These are phyloP conservation scores for Phytophthora sp. DNA, from an alignment of 352 stramenopile genomes.

Conservation along the genomic window DNA sequence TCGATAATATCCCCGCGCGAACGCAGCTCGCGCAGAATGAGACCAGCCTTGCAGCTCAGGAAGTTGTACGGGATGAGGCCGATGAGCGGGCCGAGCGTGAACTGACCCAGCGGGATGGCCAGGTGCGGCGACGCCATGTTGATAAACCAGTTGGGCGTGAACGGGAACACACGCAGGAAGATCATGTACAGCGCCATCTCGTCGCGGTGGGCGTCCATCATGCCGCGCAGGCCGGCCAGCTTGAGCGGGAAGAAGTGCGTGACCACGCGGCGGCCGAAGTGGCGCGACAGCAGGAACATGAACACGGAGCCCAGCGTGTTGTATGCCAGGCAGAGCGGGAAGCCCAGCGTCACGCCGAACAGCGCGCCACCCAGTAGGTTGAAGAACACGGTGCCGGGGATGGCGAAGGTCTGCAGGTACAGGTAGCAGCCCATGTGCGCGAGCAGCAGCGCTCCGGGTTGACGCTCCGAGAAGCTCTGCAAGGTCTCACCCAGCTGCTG, in stretches of 20 bases:
- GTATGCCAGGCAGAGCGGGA: constrained; percentile 80
- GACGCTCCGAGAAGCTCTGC: constrained; percentile 54
- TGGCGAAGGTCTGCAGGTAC: constrained; percentile 83
- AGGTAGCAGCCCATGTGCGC: constrained; percentile 79
- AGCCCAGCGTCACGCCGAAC: constrained; percentile 72
- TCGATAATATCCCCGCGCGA: constrained; percentile 83
- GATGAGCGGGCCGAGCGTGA: constrained; percentile 64
- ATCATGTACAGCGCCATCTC: constrained; percentile 86
- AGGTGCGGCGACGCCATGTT: constrained; percentile 84
- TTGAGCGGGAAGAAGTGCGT: constrained; percentile 57
- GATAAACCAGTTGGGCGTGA: constrained; percentile 89
- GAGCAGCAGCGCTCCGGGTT: constrained; percentile 49
- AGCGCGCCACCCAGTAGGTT: constrained; percentile 78
- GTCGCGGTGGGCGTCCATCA: constrained; percentile 72
- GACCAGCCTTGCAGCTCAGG: constrained; percentile 78
- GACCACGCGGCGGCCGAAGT: constrained; percentile 62
- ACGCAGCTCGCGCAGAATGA: constrained; percentile 74
- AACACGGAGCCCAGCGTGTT: constrained; percentile 81
- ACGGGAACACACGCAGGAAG: constrained; percentile 83
- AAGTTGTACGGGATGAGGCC: constrained; percentile 88
- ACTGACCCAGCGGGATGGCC: constrained; percentile 66
- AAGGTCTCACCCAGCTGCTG: constrained; percentile 73
- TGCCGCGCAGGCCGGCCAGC: constrained; percentile 51
- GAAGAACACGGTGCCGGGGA: constrained; percentile 83
- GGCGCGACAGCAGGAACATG: constrained; percentile 75